phyloP scores from a whole-genome alignment of 768 basidiomycete genomes.

The Harrya chromipes region DNA sequence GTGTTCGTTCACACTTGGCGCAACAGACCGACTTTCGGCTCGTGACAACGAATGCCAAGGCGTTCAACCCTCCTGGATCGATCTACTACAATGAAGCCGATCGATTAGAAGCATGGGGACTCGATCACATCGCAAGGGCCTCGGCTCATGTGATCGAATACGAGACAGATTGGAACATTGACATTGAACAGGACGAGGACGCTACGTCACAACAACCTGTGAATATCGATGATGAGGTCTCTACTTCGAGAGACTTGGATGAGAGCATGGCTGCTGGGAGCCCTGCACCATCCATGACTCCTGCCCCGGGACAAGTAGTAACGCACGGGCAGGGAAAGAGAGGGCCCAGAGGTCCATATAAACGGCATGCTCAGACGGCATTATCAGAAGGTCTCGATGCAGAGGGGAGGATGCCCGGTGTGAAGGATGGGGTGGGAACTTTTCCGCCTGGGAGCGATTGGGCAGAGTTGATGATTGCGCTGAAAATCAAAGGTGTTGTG shows the following conservation, averaged over 20 bases:
- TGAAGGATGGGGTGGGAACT: constrained; percentile 68
- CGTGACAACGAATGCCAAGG: constrained; percentile 70
- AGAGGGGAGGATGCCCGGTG: constrained; percentile 72
- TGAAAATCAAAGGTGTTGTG: constrained; percentile 68
- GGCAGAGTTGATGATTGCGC: constrained; percentile 67
- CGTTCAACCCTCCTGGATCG: constrained; percentile 70
- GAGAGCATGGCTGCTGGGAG: constrained; percentile 42
- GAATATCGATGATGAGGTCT: constrained; percentile 37
- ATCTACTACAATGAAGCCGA: constrained; percentile 77
- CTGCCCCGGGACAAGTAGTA: constrained; percentile 25
- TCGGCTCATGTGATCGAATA: constrained; percentile 74
- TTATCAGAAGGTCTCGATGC: constrained; percentile 54
- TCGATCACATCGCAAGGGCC: constrained; percentile 72
- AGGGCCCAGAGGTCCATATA: constrained; percentile 52
- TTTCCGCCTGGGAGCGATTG: constrained; percentile 70
- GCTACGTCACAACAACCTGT: constrained; percentile 21
- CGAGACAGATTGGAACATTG: constrained; percentile 83
- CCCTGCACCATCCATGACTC: constrained; percentile 42
- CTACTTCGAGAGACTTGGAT: constrained; percentile 48
- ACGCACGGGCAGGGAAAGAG: constrained; percentile 29
- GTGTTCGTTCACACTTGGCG: background rate
- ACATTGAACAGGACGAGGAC: constrained; percentile 63
- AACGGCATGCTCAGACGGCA: constrained; percentile 42
- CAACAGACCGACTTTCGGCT: constrained; percentile 64
- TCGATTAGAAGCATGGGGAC: constrained; percentile 62